phyloP scores from a whole-genome alignment of 2,329 filamentous ascomycete genomes.

The Epichloe sp. region DNA sequence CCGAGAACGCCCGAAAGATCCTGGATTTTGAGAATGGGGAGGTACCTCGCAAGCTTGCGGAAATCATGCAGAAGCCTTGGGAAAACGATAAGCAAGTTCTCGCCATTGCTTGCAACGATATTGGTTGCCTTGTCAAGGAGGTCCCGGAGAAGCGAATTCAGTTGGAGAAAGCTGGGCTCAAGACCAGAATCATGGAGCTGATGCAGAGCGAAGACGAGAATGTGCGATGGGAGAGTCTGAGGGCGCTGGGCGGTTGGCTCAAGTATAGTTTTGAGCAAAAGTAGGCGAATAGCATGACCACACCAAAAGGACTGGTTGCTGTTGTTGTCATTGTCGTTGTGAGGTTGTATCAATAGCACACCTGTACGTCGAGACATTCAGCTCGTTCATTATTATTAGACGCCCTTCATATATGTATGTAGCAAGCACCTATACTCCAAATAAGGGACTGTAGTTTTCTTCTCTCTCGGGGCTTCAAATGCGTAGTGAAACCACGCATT shows the following conservation, averaged over 20 bases:
- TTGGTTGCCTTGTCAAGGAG: slow-evolving; percentile 78
- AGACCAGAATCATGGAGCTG: slow-evolving; percentile 80
- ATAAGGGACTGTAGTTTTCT: background rate
- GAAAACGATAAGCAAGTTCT: slow-evolving; percentile 76
- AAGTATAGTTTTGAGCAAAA: slow-evolving; percentile 47
- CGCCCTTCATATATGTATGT: background rate
- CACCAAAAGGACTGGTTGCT: no score
- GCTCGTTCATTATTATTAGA: background rate
- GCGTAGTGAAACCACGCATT: background rate
- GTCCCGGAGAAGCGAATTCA: slow-evolving; percentile 70
- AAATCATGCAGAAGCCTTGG: slow-evolving; percentile 64
- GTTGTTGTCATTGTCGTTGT: background rate
- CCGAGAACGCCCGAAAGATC: slow-evolving; percentile 78
- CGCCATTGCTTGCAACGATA: slow-evolving; percentile 85
- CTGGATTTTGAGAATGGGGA: slow-evolving; percentile 71
- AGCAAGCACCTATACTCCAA: background rate
- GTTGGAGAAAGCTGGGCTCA: slow-evolving; percentile 74
- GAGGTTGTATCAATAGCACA: background rate
- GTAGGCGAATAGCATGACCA: slow-evolving; percentile 5
- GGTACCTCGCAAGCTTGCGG: slow-evolving; percentile 67
- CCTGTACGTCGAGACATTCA: background rate
- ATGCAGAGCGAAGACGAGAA: slow-evolving; percentile 84
- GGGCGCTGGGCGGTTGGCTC: slow-evolving; percentile 58
- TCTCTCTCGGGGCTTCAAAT: background rate
- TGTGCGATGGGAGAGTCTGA: slow-evolving; percentile 84